A percentile compares a stretch with the other conserved stretches of the same genome.
Conservation (phyloP, 2,329 filamentous ascomycete genomes). For the Diaporthe sp. region DNA sequence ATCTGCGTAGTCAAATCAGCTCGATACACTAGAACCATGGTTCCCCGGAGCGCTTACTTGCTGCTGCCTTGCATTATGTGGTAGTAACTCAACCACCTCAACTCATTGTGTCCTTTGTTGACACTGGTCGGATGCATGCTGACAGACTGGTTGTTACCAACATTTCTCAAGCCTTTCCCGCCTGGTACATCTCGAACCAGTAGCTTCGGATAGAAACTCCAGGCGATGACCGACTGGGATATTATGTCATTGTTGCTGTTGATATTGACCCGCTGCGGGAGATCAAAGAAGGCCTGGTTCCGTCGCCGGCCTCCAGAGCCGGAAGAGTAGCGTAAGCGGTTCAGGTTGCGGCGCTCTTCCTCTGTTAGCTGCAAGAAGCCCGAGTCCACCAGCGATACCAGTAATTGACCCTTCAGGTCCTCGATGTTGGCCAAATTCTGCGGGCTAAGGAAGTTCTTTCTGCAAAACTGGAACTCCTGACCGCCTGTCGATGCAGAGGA, state of each 20-base stretch:
- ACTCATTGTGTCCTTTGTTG: constrained; percentile 78
- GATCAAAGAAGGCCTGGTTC: constrained; percentile 80
- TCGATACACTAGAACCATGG: background rate
- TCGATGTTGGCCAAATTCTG: constrained; percentile 93
- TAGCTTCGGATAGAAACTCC: constrained; percentile 96
- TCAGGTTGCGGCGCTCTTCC: constrained; percentile 78
- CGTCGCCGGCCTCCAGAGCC: constrained; percentile 68
- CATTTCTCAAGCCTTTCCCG: constrained; percentile 86
- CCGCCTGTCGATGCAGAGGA: constrained; percentile 67
- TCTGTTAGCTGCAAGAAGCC: constrained; percentile 83
- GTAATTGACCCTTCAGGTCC: constrained; percentile 92
- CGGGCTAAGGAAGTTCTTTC: constrained; percentile 92
- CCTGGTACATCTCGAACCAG: constrained; percentile 79
- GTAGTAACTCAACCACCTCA: constrained; percentile 93
- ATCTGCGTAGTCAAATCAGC: constrained; percentile 58
- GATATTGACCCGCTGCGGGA: constrained; percentile 80
- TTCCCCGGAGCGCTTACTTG: constrained; percentile 34
- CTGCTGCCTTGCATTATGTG: constrained; percentile 84
- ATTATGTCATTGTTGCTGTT: constrained; percentile 87
- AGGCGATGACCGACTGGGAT: constrained; percentile 86
- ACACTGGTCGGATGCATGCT: constrained; percentile 90
- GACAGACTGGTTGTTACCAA: constrained; percentile 92
- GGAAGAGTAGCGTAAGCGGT: constrained; percentile 74
- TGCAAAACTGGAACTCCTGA: constrained; percentile 91
- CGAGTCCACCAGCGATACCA: constrained; percentile 87